These are phyloP conservation scores for Volvox reticuliferus DNA, from an alignment of 139 green algal species.

Conservation along the genomic window DNA sequence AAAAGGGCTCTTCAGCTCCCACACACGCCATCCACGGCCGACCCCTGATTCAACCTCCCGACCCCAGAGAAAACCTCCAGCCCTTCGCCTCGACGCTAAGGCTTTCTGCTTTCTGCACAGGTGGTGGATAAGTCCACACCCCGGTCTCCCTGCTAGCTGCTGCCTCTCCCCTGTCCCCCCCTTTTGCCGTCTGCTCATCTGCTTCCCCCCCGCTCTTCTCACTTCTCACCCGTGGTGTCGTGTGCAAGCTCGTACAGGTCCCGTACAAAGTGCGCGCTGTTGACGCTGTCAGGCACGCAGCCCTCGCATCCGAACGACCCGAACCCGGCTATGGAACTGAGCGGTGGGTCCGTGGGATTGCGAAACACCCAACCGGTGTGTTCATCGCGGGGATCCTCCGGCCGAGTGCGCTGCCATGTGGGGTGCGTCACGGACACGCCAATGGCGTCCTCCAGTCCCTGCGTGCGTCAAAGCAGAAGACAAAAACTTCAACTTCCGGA, in stretches of 20 bases:
- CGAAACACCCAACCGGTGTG: conserved; percentile 93
- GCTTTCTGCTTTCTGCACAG: no score
- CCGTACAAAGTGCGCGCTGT: conserved; percentile 78
- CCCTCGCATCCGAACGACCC: conserved; percentile 73
- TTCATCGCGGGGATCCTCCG: conserved; percentile 80
- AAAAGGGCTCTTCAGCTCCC: no score
- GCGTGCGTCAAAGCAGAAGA: neutral
- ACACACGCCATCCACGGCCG: no score
- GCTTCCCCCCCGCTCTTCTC: no score
- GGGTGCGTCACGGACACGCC: conserved; percentile 90
- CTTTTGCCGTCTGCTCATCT: no score
- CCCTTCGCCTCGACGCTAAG: no score
- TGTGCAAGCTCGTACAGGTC: conserved; percentile 88
- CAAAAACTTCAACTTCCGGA: no score
- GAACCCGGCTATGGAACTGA: conserved; percentile 54
- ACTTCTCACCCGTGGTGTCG: conserved; percentile 69
- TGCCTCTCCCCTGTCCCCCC: no score
- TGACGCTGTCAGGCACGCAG: conserved; percentile 86
- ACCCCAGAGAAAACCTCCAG: no score
- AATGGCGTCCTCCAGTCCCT: conserved; percentile 88
- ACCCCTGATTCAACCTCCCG: no score
- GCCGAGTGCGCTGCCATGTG: conserved; percentile 87
- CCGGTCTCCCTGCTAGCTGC: no score
- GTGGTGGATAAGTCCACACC: no score
- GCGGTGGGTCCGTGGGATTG: conserved; percentile 69